phyloP scores from a whole-genome alignment of 441 rosid genomes.

The Arabidopsis hybrid region DNA sequence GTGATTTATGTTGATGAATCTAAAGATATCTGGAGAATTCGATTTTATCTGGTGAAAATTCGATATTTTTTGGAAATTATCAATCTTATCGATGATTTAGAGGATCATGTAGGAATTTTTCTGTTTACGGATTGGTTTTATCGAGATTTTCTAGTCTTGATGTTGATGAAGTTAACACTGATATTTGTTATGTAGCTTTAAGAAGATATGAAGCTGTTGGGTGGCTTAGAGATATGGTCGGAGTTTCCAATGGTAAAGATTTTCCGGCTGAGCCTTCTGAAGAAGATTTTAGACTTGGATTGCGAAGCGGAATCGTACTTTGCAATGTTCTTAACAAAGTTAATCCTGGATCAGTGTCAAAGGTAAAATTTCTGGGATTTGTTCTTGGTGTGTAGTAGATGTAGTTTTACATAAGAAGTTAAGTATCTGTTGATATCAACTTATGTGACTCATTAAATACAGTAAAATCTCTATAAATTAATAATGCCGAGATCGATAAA shows the following conservation, averaged over 20 bases:
- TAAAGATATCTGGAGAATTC: not conserved
- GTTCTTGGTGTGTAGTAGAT: conserved; percentile 5
- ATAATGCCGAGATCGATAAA: no score
- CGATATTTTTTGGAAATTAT: not conserved
- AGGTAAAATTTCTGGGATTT: conserved; percentile 45
- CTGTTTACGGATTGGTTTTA: not conserved
- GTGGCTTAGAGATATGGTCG: conserved; percentile 66
- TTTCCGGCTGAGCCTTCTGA: conserved; percentile 75
- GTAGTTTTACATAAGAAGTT: not conserved
- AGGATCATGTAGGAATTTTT: not conserved
- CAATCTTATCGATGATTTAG: conserved; percentile 3
- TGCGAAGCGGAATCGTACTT: conserved; percentile 72
- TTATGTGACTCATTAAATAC: not conserved
- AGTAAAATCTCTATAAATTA: no score
- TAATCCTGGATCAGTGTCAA: conserved; percentile 64
- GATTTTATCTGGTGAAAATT: not conserved
- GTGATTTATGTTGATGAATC: not conserved
- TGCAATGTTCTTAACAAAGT: conserved; percentile 74
- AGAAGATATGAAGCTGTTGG: conserved; percentile 67
- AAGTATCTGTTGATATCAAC: conserved; percentile 1
- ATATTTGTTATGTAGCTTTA: conserved; percentile 45
- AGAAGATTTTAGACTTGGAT: conserved; percentile 72
- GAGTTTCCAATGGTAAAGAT: conserved; percentile 67
- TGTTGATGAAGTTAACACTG: not conserved
- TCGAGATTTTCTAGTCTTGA: not conserved